These are phyloP conservation scores for Drechmeria coniospora DNA, from an alignment of 2,329 filamentous ascomycete genomes.

Conservation along the genomic window DNA sequence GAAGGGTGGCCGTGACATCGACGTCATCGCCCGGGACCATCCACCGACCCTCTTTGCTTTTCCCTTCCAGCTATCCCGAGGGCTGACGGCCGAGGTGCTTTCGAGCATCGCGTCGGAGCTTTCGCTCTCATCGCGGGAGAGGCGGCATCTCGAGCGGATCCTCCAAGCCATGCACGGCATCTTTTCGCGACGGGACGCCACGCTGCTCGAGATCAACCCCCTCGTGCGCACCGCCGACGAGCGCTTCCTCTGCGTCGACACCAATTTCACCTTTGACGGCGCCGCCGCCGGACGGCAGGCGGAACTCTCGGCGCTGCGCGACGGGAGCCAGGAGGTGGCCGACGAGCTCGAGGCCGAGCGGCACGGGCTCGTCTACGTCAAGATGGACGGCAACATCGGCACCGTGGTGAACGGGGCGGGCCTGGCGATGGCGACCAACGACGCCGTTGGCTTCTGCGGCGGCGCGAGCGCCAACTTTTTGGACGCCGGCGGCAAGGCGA, in stretches of 20 bases:
- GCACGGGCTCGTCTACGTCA: conserved; percentile 67
- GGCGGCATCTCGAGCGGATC: conserved; percentile 7
- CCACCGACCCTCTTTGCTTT: conserved; percentile 6
- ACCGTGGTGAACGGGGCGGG: conserved; percentile 83
- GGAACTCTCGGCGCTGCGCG: conserved; percentile 21
- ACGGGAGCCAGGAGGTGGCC: conserved; percentile 15
- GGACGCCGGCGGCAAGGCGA: conserved; percentile 82
- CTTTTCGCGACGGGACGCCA: conserved; percentile 31
- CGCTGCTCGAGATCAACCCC: conserved; percentile 25
- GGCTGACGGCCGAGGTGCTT: conserved; percentile 12
- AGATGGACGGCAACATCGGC: conserved; percentile 48
- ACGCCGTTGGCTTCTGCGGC: conserved; percentile 54
- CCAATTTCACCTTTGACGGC: conserved; percentile 32
- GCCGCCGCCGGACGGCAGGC: conserved; percentile 25
- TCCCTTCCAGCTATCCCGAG: conserved; percentile 10
- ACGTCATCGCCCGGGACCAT: conserved; percentile 4
- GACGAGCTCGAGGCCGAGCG: conserved; percentile 26
- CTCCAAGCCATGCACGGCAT: conserved; percentile 14
- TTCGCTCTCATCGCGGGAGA: background rate
- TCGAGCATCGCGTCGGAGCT: conserved; percentile 5
- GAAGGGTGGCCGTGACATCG: conserved; percentile 6
- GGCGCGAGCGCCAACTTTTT: conserved; percentile 70
- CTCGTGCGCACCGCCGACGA: conserved; percentile 15
- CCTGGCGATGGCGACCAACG: conserved; percentile 81
- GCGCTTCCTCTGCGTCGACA: conserved; percentile 16